phyloP scores from a whole-genome alignment of 2,329 filamentous ascomycete species.

The Fusarium sp. region DNA sequence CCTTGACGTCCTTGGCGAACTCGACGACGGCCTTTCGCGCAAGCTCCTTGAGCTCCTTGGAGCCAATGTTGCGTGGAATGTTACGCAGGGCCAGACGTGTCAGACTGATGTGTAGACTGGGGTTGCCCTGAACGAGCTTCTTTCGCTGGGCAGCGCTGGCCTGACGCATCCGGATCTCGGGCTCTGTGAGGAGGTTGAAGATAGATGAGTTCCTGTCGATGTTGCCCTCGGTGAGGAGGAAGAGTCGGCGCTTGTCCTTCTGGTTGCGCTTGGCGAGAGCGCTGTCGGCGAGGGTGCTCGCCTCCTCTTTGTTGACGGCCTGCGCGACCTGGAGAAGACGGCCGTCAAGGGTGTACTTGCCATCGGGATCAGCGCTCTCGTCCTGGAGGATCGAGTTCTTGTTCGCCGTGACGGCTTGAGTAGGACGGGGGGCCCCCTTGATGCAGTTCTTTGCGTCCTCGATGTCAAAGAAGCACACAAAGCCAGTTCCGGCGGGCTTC shows the following conservation, averaged over 20 bases:
- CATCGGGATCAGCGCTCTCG: conserved; percentile 82
- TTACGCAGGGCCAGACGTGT: conserved; percentile 94
- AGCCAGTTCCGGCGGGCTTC: conserved; percentile 90
- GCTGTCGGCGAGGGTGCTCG: conserved; percentile 78
- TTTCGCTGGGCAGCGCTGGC: conserved; percentile 88
- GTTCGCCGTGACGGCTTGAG: conserved; percentile 59
- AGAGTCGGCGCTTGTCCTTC: conserved; percentile 91
- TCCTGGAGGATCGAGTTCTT: conserved; percentile 90
- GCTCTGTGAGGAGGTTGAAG: conserved; percentile 79
- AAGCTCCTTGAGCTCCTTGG: conserved; percentile 90
- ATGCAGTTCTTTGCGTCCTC: conserved; percentile 83
- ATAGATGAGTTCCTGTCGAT: conserved; percentile 82
- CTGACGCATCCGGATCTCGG: conserved; percentile 89
- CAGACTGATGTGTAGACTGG: conserved; percentile 86
- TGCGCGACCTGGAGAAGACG: conserved; percentile 86
- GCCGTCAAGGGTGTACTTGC: conserved; percentile 90
- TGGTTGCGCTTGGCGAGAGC: conserved; percentile 73
- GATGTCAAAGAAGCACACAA: conserved; percentile 88
- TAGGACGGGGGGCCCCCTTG: conserved; percentile 75
- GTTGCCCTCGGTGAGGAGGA: conserved; percentile 86
- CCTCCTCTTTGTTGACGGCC: conserved; percentile 87
- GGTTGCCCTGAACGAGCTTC: conserved; percentile 90
- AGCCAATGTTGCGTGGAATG: conserved; percentile 82
- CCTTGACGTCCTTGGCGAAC: conserved; percentile 90
- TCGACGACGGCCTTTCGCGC: conserved; percentile 93